phyloP scores from a whole-genome alignment of 495 filamentous ascomycete species.

The Beverwykella pulmonaria region DNA sequence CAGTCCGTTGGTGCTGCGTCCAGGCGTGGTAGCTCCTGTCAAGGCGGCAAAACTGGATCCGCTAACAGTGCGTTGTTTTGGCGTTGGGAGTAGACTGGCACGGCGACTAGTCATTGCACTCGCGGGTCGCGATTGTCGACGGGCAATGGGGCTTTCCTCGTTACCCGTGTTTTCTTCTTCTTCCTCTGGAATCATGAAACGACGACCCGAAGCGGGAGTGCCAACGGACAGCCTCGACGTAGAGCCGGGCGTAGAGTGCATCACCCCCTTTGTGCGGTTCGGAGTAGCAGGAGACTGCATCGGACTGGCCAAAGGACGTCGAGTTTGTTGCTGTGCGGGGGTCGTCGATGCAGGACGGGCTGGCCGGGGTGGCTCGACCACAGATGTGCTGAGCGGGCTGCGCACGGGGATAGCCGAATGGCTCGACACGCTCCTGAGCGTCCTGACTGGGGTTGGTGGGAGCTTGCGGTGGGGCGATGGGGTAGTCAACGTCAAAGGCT shows the following conservation, averaged over 20 bases:
- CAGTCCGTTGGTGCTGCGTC: conserved; percentile 18
- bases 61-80: conserved; percentile 40
- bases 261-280: background rate
- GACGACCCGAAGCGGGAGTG: conserved; percentile 8
- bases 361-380: conserved; percentile 25
- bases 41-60: conserved; percentile 15
- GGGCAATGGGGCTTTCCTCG: conserved; percentile 31
- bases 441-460: conserved; percentile 5
- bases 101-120: conserved; percentile 48
- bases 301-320: conserved; percentile 19
- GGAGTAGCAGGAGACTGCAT: conserved; percentile 35
- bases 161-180: conserved; percentile 2
- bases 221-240: conserved; percentile 7
- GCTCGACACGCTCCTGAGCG: conserved; percentile 31
- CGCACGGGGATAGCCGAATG: conserved; percentile 37
- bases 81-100: conserved; percentile 57
- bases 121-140: conserved; percentile 24
- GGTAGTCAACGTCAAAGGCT: conserved; percentile 63
- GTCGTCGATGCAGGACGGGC: conserved; percentile 30
- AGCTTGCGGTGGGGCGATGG: conserved; percentile 58
- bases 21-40: conserved; percentile 2
- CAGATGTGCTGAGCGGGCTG: conserved; percentile 30
- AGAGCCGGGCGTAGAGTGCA: conserved; percentile 18
- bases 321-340: conserved; percentile 22
- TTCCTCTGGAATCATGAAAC: conserved; percentile 11